These are phyloP conservation scores for Rhododendron mucronatum DNA, from an alignment of 148 eudicot species.

Conservation along the genomic window DNA sequence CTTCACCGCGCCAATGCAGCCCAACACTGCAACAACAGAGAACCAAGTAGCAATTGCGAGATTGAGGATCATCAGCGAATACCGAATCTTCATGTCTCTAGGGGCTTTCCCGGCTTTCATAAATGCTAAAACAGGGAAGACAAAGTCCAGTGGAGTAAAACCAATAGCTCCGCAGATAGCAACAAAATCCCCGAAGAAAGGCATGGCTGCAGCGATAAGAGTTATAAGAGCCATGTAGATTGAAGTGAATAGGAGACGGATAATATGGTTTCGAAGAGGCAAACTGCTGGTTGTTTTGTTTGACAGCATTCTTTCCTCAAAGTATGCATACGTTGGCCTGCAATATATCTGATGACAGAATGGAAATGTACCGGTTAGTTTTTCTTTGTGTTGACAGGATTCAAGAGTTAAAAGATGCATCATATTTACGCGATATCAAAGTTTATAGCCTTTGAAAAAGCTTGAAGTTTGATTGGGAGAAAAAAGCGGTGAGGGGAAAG, in stretches of 20 bases:
- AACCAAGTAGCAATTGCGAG: conserved; percentile 32
- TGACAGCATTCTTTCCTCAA: conserved; percentile 27
- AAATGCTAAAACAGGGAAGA: conserved; percentile 39
- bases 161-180: conserved; percentile 47
- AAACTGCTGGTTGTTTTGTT: conserved; percentile 1
- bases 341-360: conserved; percentile 34
- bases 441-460: too few species aligned
- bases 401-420: not conserved
- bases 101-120: conserved; percentile 32
- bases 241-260: conserved; percentile 27
- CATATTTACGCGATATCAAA: not conserved
- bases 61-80: conserved; percentile 22
- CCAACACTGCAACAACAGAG: conserved; percentile 40
- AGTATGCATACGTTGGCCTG: conserved; percentile 43
- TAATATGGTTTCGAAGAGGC: not conserved
- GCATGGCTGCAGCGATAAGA: conserved; percentile 39
- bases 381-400: not conserved
- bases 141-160: conserved; percentile 45
- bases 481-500: not conserved
- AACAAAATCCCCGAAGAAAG: conserved; percentile 49
- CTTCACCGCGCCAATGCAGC: conserved; percentile 39
- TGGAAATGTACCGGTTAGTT: not conserved
- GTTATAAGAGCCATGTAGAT: conserved; percentile 32
- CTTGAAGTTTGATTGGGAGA: not conserved
- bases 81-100: not conserved